Conservation (phyloP, 78 protist species). For the Acrasis kona region DNA sequence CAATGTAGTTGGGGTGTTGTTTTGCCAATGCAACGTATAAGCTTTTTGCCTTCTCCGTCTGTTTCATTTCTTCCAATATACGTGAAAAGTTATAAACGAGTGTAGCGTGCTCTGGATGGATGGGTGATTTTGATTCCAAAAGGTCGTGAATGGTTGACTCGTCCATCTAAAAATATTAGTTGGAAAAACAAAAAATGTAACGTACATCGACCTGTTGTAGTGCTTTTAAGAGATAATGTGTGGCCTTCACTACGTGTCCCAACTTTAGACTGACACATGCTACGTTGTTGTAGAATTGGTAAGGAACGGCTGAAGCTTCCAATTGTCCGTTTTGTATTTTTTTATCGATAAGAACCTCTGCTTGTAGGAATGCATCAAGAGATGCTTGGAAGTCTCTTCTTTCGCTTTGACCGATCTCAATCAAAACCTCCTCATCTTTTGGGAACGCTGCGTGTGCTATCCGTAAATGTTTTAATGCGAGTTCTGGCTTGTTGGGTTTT, state of each 20-base stretch:
- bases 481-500: neutral
- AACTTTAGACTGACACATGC: neutral
- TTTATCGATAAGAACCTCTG: neutral
- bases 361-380: neutral
- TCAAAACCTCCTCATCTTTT: neutral
- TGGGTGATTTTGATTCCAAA: neutral
- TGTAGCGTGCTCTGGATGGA: neutral
- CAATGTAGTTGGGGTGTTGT: neutral
- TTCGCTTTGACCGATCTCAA: neutral
- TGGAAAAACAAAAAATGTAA: no score
- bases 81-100: neutral
- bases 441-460: neutral
- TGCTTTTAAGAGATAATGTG: no score
- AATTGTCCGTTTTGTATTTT: neutral
- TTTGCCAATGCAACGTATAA: neutral
- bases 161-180: no score
- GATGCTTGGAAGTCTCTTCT: neutral
- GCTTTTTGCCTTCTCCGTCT: neutral
- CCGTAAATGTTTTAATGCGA: neutral
- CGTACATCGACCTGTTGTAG: no score
- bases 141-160: neutral
- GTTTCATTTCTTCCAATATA: neutral
- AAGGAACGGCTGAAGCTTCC: no score
- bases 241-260: neutral
- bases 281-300: constrained; percentile 3